Evolutionary conservation across 2,329 filamentous ascomycete species (phyloP).

Genomic region (Aspergillus oerlinghausenensis): DNA sequence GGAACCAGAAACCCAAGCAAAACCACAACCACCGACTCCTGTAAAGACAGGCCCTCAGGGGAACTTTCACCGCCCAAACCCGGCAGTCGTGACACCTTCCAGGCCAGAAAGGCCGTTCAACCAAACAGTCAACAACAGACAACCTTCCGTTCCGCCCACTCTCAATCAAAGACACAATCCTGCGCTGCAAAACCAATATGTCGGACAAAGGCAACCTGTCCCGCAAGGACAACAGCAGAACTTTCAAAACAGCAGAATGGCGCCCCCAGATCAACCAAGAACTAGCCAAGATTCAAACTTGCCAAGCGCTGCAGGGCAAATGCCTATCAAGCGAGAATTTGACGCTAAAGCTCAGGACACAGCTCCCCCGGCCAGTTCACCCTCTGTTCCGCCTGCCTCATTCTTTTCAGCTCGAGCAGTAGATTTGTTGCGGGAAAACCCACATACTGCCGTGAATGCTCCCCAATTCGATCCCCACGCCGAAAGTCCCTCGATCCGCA

Average conservation of each 20-base stretch:
- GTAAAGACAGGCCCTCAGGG: constrained; percentile 18
- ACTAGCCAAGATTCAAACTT: constrained; percentile 7
- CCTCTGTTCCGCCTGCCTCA: constrained; percentile 45
- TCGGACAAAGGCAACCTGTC: constrained; percentile 14
- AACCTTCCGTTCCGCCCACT: constrained; percentile 19
- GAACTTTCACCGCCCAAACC: constrained; percentile 17
- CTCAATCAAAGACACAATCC: constrained; percentile 18
- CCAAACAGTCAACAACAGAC: constrained; percentile 15
- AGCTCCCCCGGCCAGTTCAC: constrained; percentile 25
- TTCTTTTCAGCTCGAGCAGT: constrained; percentile 70
- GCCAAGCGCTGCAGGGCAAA: constrained; percentile 13
- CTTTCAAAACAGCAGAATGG: constrained; percentile 14
- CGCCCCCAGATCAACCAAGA: constrained; percentile 14
- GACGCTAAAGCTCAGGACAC: constrained; percentile 18
- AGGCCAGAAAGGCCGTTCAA: constrained; percentile 33
- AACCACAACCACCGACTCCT: constrained; percentile 24
- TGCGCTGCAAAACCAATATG: constrained; percentile 11
- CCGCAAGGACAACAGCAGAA: constrained; percentile 17
- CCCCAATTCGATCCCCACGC: constrained; percentile 67
- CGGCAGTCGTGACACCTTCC: constrained; percentile 33
- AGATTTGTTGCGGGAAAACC: constrained; percentile 51
- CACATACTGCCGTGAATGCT: constrained; percentile 39
- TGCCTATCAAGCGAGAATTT: constrained; percentile 24
- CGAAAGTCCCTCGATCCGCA: constrained; percentile 79
- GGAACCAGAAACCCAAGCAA: constrained; percentile 29